Evolutionary conservation across 768 basidiomycete genomes (phyloP), one percentile per base, ranked within the genome.

Genomic region (Pleurotus salmoneostramineus): DNA sequence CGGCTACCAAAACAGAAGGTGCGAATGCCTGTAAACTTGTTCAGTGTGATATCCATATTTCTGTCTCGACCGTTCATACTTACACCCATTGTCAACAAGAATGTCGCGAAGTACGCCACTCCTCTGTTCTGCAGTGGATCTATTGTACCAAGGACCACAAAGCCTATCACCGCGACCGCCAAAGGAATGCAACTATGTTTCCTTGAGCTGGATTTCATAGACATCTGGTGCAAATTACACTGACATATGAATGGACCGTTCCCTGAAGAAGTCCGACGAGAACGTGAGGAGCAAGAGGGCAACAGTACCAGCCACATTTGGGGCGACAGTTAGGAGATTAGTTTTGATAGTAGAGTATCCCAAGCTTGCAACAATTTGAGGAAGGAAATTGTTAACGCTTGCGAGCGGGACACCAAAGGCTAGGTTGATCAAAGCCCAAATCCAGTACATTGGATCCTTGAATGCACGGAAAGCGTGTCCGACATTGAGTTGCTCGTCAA

Each of bases 41-140:
- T 46, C 33, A 7, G 14, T 32, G 8, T 34, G 33, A n/a, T 3
- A 33, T n/a, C 52, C 14, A 45, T 1, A 8, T 6, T n/a, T 17
- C 31, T 10, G 6, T 15, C 7, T 50, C 8, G 61, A 8, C 14
- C 42, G 15, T 27, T 27, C 21, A 27, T 27, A 51, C 76, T 56
- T 64, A 76, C 77, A 56, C 79, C 81, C 64, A 76, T 76, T 11
- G 77, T 79, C 46, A 83, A 65, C 51, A 83, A 61, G 70, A 83
- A 83, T 58, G 77, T 79, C 10, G 82, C 81, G 63, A 83, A 82
- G 66, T 83, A 83, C 17, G 79, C 80, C 12, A 77, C 71, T 43
- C 70, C 66, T 43, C 72, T 72, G 58, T 78, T 66, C n/a, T 64
- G 63, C 36, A 75, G 47, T 2, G 72, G 69, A 51, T 82, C 69